Conservation (phyloP, 805 yeast genomes). For the Starmerella kuoi region DNA sequence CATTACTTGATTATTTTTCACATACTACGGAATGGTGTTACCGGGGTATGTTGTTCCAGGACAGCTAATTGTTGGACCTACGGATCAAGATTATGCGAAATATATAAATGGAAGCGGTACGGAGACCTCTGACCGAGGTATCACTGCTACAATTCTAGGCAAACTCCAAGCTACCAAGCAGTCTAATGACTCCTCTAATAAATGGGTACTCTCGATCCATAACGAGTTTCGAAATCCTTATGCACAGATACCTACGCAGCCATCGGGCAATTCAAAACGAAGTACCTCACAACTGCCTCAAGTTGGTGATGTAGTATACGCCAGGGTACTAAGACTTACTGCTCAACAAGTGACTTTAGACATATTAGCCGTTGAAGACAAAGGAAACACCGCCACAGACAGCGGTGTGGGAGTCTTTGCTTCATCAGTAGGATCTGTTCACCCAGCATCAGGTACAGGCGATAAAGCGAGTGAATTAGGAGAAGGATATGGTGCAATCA, state of each 20-base stretch:
- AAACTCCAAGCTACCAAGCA: slow-evolving; percentile 31
- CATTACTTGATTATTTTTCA: no score
- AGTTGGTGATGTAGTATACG: slow-evolving; percentile 73
- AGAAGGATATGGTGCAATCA: slow-evolving; percentile 76
- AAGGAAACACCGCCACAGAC: slow-evolving; percentile 44
- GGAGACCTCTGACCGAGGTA: slow-evolving; percentile 36
- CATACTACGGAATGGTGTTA: slow-evolving; percentile 25
- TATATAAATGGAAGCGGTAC: slow-evolving; percentile 60
- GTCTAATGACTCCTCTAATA: slow-evolving; percentile 10
- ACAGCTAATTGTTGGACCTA: slow-evolving; percentile 53
- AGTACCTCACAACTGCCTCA: slow-evolving; percentile 42
- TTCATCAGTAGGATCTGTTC: slow-evolving; percentile 24
- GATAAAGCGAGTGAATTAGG: slow-evolving; percentile 45
- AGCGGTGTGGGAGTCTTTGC: slow-evolving; percentile 54
- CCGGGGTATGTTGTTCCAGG: slow-evolving; percentile 64
- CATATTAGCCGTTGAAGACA: slow-evolving; percentile 55
- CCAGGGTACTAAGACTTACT: slow-evolving; percentile 55
- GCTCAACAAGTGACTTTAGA: slow-evolving; percentile 66
- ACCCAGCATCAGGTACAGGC: slow-evolving; percentile 21
- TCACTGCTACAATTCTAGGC: slow-evolving; percentile 54
- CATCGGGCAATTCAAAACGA: slow-evolving; percentile 16
- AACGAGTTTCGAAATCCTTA: slow-evolving; percentile 23
- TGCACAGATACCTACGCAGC: slow-evolving; percentile 11
- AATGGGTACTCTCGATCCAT: slow-evolving; percentile 21
- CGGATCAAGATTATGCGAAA: slow-evolving; percentile 28